These are phyloP conservation scores for Globisporangium heterothallicum DNA, from an alignment of 352 stramenopile genomes.

Conservation along the genomic window DNA sequence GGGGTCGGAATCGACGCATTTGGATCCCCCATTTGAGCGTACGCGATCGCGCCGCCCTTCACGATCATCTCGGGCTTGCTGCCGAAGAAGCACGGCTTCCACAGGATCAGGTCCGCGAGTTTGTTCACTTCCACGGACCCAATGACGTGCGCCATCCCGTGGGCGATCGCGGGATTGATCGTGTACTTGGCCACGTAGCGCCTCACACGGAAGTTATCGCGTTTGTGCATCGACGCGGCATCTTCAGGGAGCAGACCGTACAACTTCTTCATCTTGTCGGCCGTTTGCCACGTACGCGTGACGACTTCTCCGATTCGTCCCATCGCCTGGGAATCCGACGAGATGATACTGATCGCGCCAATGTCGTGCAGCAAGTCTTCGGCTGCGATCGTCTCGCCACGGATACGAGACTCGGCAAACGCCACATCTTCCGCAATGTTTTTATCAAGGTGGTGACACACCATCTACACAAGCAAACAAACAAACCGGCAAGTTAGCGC, in stretches of 20 bases:
- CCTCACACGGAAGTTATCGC: conserved; percentile 94
- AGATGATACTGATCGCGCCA: conserved; percentile 96
- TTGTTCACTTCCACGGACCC: conserved; percentile 92
- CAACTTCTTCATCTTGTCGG: conserved; percentile 98
- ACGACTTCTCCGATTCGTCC: conserved; percentile 96
- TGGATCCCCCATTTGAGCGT: conserved; percentile 95
- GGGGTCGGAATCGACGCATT: conserved; percentile 96
- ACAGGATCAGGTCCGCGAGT: conserved; percentile 93
- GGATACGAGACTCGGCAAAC: conserved; percentile 97
- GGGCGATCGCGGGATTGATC: conserved; percentile 96
- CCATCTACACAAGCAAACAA: conserved; percentile 68
- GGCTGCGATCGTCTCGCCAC: conserved; percentile 95
- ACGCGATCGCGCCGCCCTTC: conserved; percentile 93
- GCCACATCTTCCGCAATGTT: conserved; percentile 95
- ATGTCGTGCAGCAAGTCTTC: conserved; percentile 98
- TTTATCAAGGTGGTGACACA: conserved; percentile 97
- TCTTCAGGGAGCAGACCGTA: conserved; percentile 88
- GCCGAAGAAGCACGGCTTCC: conserved; percentile 94
- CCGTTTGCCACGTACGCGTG: conserved; percentile 95
- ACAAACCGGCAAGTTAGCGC: neutral
- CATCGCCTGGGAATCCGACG: conserved; percentile 96
- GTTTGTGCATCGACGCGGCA: conserved; percentile 29
- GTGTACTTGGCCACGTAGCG: conserved; percentile 98
- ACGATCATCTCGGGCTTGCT: conserved; percentile 96
- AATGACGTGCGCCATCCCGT: conserved; percentile 95